These are phyloP conservation scores for Trichoderma koningiopsis DNA, from an alignment of 2,329 filamentous ascomycete species.

Conservation along the genomic window DNA sequence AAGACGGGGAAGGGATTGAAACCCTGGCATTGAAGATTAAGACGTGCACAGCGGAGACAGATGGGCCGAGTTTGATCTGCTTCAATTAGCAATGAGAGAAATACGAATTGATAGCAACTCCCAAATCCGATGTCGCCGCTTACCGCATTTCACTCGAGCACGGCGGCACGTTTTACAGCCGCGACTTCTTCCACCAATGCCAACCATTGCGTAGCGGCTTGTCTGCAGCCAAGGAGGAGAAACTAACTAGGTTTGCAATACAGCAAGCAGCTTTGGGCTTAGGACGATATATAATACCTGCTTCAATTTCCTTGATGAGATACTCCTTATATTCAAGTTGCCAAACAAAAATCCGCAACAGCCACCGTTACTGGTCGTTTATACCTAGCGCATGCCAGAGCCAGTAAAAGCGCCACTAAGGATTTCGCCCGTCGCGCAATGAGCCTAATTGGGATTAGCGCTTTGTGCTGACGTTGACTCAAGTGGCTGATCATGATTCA, in stretches of 20 bases:
- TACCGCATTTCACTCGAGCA: slow-evolving; percentile 17
- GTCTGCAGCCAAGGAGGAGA: neutral
- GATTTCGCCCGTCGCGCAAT: slow-evolving; percentile 1
- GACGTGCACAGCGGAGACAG: neutral
- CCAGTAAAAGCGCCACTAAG: neutral
- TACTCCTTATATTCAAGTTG: neutral
- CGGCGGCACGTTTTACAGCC: slow-evolving; percentile 16
- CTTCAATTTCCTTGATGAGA: neutral
- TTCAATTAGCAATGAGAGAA: neutral
- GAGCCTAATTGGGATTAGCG: slow-evolving; percentile 8
- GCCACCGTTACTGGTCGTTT: neutral
- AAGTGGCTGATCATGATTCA: neutral
- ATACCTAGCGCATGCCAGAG: neutral
- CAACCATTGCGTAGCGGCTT: neutral
- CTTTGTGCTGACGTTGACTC: neutral
- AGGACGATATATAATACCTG: neutral
- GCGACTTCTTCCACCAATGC: slow-evolving; percentile 3
- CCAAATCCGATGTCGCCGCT: neutral
- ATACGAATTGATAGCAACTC: neutral
- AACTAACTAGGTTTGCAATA: neutral
- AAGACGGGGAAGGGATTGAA: neutral
- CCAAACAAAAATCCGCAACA: neutral
- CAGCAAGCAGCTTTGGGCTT: neutral
- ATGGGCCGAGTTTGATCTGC: neutral
- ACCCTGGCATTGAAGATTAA: neutral